These are phyloP conservation scores for Talaromyces atroroseus DNA, from an alignment of 2,329 filamentous ascomycete genomes.

Conservation along the genomic window DNA sequence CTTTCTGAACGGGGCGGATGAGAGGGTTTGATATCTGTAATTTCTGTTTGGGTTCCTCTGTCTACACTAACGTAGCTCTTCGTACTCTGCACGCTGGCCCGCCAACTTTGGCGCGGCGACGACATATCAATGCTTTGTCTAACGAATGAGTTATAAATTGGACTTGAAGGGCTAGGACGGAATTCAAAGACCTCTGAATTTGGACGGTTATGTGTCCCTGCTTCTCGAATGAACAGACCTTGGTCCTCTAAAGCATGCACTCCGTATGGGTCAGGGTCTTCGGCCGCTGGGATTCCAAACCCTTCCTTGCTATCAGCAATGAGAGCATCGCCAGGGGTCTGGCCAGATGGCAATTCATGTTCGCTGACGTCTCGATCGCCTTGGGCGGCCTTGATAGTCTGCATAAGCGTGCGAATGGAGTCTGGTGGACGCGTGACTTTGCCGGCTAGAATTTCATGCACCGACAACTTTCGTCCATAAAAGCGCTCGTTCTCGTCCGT, in stretches of 20 bases:
- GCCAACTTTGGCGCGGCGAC: conserved; percentile 57
- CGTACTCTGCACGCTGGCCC: conserved; percentile 62
- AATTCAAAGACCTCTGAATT: conserved; percentile 78
- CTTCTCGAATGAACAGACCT: conserved; percentile 83
- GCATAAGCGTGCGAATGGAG: conserved; percentile 59
- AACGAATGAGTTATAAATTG: conserved; percentile 53
- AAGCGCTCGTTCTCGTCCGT: conserved; percentile 85
- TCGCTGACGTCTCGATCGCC: conserved; percentile 72
- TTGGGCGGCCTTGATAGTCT: conserved; percentile 83
- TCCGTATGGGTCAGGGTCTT: conserved; percentile 89
- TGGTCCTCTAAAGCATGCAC: conserved; percentile 78
- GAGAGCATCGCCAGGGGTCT: conserved; percentile 71
- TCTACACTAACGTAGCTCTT: conserved; percentile 47
- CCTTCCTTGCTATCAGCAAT: conserved; percentile 39
- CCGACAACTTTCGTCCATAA: conserved; percentile 63
- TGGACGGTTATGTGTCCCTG: conserved; percentile 69
- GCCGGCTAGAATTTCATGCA: conserved; percentile 58
- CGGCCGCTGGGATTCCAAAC: conserved; percentile 72
- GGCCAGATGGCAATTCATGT: conserved; percentile 56
- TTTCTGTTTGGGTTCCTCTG: conserved; percentile 56
- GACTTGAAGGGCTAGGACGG: conserved; percentile 69
- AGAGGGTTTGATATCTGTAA: conserved; percentile 41
- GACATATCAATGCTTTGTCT: conserved; percentile 64
- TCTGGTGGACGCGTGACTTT: conserved; percentile 54
- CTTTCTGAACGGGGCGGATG: conserved; percentile 30